Evolutionary conservation across 257 asterid species (phyloP), one percentile per base, ranked within the genome.

Genomic region (Solanum chilense): DNA sequence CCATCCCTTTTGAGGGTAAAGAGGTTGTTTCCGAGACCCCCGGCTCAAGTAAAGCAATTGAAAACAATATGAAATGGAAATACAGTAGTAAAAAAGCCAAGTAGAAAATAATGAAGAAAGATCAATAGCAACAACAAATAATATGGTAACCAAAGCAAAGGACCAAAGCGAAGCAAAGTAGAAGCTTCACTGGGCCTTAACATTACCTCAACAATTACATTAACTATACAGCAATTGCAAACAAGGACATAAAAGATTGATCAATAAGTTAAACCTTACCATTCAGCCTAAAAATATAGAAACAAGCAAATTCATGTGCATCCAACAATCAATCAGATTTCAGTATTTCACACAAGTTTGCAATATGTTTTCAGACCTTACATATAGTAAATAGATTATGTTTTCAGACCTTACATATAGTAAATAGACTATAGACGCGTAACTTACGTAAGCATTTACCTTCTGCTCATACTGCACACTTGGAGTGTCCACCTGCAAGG

Each of bases 401-500:
- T 41, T 77, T 77, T 77, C 84, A 44, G 62, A 77, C 37, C 39
- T 77, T 44, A 44, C 6, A 77, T 25, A 44, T 25, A 13, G 62
- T 45, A 77, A 75, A 15, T 27, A 78, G n/a, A 20, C 31, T 44
- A 45, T 2, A 78, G 10, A 27, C 2, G 15, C 8, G 27, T 45
- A 15, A 27, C 15, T 45, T 9, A 21, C 5, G n/a, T 78, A 78
- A 9, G 66, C 64, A 78, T 78, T 45, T 78, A 94, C 98, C 96
- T 91, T 89, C 52, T 89, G 93, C 73, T 91, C 94, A 88, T 91
- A 89, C 81, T 91, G 95, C 69, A 31, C 87, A 27, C 60, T 77
- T 9, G 93, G 84, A 82, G 82, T 88, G 68, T 93, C 94, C 87
- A 88, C 92, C 49, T 88, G 90, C 58, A 39, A 56, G 10, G 74